Percentiles rank a stretch among this genome's conserved stretches.
phyloP scores from a whole-genome alignment of 345 rosid genomes.

The Anastatica hierochuntica region DNA sequence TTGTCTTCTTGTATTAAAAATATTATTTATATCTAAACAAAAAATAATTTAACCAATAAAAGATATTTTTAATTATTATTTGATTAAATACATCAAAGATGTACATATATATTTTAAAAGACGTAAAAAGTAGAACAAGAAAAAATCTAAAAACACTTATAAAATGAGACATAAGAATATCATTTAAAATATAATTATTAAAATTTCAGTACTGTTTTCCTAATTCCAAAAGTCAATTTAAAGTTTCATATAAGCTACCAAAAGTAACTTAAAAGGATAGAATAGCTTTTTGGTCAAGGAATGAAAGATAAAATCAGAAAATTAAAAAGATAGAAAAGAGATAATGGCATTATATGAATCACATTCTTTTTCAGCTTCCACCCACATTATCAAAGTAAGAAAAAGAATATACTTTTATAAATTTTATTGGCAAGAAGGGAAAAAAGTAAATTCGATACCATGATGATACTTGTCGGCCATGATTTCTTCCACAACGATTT shows the following conservation, averaged over 20 bases:
- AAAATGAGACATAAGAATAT: no score
- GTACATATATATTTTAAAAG: no score
- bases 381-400: slow-evolving; percentile 17
- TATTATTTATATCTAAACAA: no score
- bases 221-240: no score
- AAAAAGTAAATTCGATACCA: slow-evolving; percentile 13
- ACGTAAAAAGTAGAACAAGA: no score
- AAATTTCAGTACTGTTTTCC: no score
- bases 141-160: no score
- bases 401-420: slow-evolving; percentile 21
- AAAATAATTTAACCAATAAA: no score
- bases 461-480: slow-evolving; percentile 25
- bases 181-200: no score
- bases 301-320: slow-evolving; percentile 5
- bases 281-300: slow-evolving; percentile 3
- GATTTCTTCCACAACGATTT: slow-evolving; percentile 4
- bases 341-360: slow-evolving; percentile 16
- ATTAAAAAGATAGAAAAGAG: background rate
- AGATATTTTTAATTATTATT: no score
- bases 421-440: background rate
- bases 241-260: slow-evolving; percentile 5
- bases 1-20: no score
- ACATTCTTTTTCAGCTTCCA: slow-evolving; percentile 16
- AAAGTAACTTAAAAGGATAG: background rate
- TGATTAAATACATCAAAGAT: no score